phyloP scores from a whole-genome alignment of 179 eudicot genomes.

The Patellifolia procumbens region DNA sequence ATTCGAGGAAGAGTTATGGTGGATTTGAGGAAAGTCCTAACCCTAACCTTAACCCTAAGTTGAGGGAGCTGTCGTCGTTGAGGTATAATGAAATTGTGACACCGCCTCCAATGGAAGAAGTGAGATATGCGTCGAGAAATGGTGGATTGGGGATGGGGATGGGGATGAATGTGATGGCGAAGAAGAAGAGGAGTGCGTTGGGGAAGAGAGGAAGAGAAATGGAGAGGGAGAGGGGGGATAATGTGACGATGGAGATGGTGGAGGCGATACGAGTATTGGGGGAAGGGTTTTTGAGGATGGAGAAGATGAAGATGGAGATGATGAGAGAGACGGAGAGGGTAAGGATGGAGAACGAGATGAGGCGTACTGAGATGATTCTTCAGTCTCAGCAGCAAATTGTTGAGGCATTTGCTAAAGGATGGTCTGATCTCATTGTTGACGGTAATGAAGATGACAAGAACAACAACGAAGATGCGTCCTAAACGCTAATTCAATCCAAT shows the following conservation, averaged over 20 bases:
- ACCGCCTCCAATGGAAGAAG: conserved; percentile 16
- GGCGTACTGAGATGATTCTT: conserved; percentile 76
- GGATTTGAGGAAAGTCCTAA: conserved; percentile 33
- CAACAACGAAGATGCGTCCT: not conserved
- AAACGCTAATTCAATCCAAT: not conserved
- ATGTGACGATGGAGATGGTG: conserved; percentile 46
- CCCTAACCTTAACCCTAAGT: conserved; percentile 33
- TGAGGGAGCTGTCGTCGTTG: not conserved
- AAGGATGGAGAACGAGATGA: conserved; percentile 90
- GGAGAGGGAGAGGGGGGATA: conserved; percentile 50
- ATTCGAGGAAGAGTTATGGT: conserved; percentile 28
- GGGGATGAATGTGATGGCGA: conserved; percentile 5
- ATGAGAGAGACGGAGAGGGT: conserved; percentile 63
- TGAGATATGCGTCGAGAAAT: conserved; percentile 11
- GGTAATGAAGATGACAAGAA: conserved; percentile 7
- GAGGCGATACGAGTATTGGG: conserved; percentile 64
- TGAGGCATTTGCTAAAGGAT: conserved; percentile 63
- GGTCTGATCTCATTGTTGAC: conserved; percentile 34
- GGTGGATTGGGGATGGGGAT: conserved; percentile 15
- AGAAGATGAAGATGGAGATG: conserved; percentile 91
- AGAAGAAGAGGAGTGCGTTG: conserved; percentile 14
- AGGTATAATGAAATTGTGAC: conserved; percentile 11
- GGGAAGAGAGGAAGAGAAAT: conserved; percentile 27
- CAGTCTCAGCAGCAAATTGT: conserved; percentile 76
- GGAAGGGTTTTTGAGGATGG: conserved; percentile 80